Evolutionary conservation across 257 asterid genomes (phyloP).

Genomic region (Solanum acaule): DNA sequence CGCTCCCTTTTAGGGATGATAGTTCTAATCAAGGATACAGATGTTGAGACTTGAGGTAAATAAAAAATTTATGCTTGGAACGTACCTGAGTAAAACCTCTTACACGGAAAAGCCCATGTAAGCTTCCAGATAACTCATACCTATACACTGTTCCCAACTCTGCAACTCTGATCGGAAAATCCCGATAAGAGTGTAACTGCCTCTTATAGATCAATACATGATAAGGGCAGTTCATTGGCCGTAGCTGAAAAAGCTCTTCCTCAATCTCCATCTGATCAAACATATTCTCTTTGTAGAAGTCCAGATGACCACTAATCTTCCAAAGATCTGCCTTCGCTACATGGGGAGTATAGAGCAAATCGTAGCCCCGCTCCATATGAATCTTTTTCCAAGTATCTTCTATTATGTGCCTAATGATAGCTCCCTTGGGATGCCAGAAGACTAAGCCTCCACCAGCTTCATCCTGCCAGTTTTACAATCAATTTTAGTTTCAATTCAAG

Average conservation of each 20-base stretch:
- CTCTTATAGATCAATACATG: conserved; percentile 83
- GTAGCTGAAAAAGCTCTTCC: conserved; percentile 89
- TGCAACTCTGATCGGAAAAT: conserved; percentile 92
- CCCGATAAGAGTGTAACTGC: conserved; percentile 71
- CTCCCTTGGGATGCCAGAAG: conserved; percentile 99
- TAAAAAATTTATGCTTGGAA: background rate
- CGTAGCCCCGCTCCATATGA: conserved; percentile 79
- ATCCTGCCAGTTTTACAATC: conserved; percentile 50
- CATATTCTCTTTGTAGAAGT: conserved; percentile 92
- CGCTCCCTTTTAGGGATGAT: background rate
- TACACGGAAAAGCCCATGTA: conserved; percentile 96
- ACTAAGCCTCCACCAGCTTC: conserved; percentile 99
- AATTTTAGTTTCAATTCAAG: conserved; percentile 11
- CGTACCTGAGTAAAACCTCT: conserved; percentile 95
- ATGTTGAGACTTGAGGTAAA: background rate
- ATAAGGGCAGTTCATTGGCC: conserved; percentile 99
- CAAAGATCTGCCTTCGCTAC: conserved; percentile 96
- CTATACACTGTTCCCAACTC: conserved; percentile 97
- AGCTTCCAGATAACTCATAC: conserved; percentile 92
- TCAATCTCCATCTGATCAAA: conserved; percentile 90
- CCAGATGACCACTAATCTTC: conserved; percentile 94
- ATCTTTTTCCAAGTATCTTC: conserved; percentile 89
- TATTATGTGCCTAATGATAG: conserved; percentile 72
- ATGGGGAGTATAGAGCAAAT: conserved; percentile 87
- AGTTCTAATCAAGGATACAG: background rate